These are phyloP conservation scores for Alternaria hordeiaustralica DNA, from an alignment of 2,329 filamentous ascomycete species.

Conservation along the genomic window DNA sequence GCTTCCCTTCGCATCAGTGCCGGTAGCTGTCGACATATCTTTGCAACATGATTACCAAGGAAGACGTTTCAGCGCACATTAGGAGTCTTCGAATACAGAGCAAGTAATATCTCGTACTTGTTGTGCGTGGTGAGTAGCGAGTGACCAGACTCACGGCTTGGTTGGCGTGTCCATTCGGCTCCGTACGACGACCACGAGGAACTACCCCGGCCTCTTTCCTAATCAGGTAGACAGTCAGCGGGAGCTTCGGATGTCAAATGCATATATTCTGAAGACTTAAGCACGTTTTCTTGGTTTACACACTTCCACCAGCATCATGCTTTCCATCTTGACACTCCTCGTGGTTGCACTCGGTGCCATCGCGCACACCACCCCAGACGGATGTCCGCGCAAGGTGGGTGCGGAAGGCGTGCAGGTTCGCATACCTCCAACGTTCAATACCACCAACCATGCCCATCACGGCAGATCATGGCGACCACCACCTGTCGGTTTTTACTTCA, in stretches of 20 bases:
- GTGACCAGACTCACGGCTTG: neutral
- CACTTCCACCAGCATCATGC: neutral
- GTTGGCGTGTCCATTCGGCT: neutral
- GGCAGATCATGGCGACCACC: slow-evolving; percentile 11
- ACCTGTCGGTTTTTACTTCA: slow-evolving; percentile 20
- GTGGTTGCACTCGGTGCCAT: neutral
- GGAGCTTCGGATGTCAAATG: neutral
- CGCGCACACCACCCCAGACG: neutral
- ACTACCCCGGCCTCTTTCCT: neutral
- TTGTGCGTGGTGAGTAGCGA: neutral
- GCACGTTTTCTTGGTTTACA: neutral
- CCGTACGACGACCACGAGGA: neutral
- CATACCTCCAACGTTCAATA: slow-evolving; percentile 7
- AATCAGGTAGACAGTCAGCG: neutral
- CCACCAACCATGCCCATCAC: neutral
- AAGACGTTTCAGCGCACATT: neutral
- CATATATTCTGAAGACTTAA: neutral
- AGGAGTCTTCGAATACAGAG: neutral
- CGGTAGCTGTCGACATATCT: neutral
- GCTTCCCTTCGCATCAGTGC: neutral
- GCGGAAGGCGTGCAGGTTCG: slow-evolving; percentile 8
- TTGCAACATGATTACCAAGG: too few relatives aligned
- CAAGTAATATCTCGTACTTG: neutral
- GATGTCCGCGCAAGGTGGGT: slow-evolving; percentile 5
- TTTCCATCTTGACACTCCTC: neutral